Conservation (phyloP, 202 grass and related monocot genomes). For the Elaeis oleifera region DNA sequence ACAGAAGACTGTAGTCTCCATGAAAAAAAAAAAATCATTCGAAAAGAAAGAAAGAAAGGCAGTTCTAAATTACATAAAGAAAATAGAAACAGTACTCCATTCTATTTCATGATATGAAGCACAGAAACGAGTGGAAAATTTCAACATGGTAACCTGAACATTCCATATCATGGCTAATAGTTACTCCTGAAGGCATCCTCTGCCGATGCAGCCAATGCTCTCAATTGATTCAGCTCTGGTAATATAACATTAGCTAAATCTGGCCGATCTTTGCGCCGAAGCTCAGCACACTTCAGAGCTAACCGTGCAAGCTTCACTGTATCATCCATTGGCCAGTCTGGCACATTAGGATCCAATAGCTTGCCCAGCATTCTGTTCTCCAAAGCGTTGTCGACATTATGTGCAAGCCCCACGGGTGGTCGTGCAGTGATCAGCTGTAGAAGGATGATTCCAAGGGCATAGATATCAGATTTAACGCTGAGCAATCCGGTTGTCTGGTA, state of each 20-base stretch:
- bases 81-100: too few species aligned
- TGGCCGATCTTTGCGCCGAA: conserved; percentile 56
- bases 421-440: conserved; percentile 68
- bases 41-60: too few species aligned
- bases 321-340: conserved; percentile 51
- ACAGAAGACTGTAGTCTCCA: too few species aligned
- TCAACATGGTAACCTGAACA: conserved; percentile 10
- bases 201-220: conserved; percentile 25
- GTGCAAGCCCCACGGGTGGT: conserved; percentile 66
- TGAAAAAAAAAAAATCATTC: too few species aligned
- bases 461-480: conserved; percentile 66
- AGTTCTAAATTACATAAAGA: too few species aligned
- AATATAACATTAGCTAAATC: conserved; percentile 53
- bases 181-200: conserved; percentile 5
- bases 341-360: conserved; percentile 47
- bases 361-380: conserved; percentile 47
- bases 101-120: too few species aligned
- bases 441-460: conserved; percentile 75
- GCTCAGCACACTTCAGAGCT: conserved; percentile 71
- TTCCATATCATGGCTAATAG: background rate
- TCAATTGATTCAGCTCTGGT: conserved; percentile 43
- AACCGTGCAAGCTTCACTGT: conserved; percentile 42
- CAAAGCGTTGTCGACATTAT: conserved; percentile 45
- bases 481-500: conserved; percentile 88
- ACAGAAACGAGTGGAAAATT: background rate